These are phyloP conservation scores for Daldinia caldariorum DNA, from an alignment of 495 filamentous ascomycete genomes.

Conservation along the genomic window DNA sequence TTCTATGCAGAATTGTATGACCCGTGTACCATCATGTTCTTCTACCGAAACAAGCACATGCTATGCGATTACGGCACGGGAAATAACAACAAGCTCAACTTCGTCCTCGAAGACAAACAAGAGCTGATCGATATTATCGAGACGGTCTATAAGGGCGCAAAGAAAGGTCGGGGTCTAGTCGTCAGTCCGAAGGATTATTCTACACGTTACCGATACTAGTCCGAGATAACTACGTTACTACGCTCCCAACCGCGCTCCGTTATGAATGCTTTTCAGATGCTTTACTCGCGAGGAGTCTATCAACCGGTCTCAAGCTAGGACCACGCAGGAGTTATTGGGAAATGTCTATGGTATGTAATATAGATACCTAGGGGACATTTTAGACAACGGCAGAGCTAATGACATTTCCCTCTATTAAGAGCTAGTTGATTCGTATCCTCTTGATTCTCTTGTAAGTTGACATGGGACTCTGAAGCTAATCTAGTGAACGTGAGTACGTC, in stretches of 20 bases:
- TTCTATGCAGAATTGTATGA: constrained; percentile 70
- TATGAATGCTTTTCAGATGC: background rate
- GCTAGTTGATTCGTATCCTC: background rate
- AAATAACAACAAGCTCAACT: constrained; percentile 95
- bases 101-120: constrained; percentile 97
- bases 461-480: background rate
- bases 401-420: constrained; percentile 8
- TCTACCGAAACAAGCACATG: constrained; percentile 99
- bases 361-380: constrained; percentile 7
- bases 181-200: constrained; percentile 97
- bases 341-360: constrained; percentile 25
- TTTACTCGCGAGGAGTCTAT: background rate
- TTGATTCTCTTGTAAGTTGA: constrained; percentile 16
- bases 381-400: constrained; percentile 22
- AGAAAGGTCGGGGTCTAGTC: constrained; percentile 94
- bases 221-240: background rate
- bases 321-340: constrained; percentile 9
- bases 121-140: constrained; percentile 99
- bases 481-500: background rate
- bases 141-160: constrained; percentile 95
- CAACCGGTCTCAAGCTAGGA: background rate
- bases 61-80: constrained; percentile 98
- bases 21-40: constrained; percentile 82
- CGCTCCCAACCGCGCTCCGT: background rate
- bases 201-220: constrained; percentile 81